Base-by-base conservation (phyloP, 2,329 filamentous ascomycete genomes). In the Aspergillaceae sp. region DNA sequence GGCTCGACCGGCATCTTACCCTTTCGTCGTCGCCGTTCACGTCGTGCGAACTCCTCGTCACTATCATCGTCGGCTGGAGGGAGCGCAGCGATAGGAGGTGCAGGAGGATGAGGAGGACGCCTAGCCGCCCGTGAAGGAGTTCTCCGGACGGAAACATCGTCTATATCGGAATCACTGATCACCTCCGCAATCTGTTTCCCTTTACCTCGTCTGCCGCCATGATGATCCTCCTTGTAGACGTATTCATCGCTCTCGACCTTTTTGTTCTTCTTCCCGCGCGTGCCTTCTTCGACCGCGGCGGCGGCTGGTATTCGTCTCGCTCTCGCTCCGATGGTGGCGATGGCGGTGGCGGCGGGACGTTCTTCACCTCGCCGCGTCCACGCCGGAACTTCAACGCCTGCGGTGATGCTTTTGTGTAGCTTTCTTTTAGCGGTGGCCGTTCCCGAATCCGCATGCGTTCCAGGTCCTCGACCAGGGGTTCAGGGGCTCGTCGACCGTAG, bases 391-490 rank as follows among this genome's bases (percentile, higher is more conserved):
- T 4, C 58, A 58, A 3, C 59, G 64, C 19, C 60, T 61, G 19
- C 53, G 54, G 19, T 59, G 52, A 29, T 56, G 61, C 6, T 56
- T 57, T 38, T 2, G 36, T 8, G 26, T 19, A 26, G 7, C n/a
- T n/a, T 19, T 26, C 36, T 3, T 8, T 8, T 19, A 64, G 62
- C 5, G 56, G 56, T 10, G 70, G 69, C 5, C 19, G 11, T 19
- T 27, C 36, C 35, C 69, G 66, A 7, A 70, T 58, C 19, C 70
- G 68, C 43, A 67, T 55, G 10, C 65, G 62, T 34, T 66, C 64
- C n/a, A 64, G 58, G 29, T 63, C 61, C 56, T 58, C 78, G 62
- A 62, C 74, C 45, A 51, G 69, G 55, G 55, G 75, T 62, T 52
- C 73, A 59, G 58, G 36, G 7, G 36, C 11, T 28, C 27, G 26